Evolutionary conservation across 2,329 filamentous ascomycete species (phyloP).

Genomic region (Xylogone sp.): DNA sequence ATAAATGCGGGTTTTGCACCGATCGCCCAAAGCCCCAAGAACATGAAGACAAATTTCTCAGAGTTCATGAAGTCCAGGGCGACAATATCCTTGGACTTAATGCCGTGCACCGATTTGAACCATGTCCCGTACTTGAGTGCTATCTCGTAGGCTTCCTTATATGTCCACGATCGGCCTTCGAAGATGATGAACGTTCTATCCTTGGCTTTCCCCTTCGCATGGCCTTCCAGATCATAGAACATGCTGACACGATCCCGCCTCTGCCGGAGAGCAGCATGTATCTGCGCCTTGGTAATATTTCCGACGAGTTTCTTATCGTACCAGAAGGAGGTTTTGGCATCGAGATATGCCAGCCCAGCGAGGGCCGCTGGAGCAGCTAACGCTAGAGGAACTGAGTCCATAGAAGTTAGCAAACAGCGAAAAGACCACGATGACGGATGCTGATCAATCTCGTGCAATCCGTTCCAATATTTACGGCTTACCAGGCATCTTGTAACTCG

Average conservation of each 20-base stretch:
- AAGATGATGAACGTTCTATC: constrained; percentile 61
- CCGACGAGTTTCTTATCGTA: constrained; percentile 63
- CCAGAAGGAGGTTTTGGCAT: constrained; percentile 63
- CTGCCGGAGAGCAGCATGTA: constrained; percentile 43
- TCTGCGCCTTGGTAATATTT: constrained; percentile 42
- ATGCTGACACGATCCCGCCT: constrained; percentile 59
- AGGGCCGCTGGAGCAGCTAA: constrained; percentile 57
- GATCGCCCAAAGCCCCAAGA: constrained; percentile 77
- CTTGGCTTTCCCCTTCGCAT: constrained; percentile 52
- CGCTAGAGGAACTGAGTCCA: constrained; percentile 44
- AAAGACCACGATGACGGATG: too few species aligned
- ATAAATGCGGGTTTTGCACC: constrained; percentile 82
- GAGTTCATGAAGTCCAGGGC: constrained; percentile 80
- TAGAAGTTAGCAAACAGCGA: background rate
- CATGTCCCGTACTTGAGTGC: constrained; percentile 71
- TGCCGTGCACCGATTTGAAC: constrained; percentile 59
- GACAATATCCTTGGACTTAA: constrained; percentile 71
- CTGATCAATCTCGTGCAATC: background rate
- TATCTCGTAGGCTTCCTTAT: constrained; percentile 68
- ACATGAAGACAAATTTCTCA: constrained; percentile 71
- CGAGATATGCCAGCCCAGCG: constrained; percentile 72
- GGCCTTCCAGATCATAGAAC: constrained; percentile 72
- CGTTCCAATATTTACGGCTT: background rate
- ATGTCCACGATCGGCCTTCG: constrained; percentile 67
- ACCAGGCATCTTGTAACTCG: background rate